Base-by-base conservation (phyloP, 2,329 filamentous ascomycete species). In the Bipolaris sorokiniana region DNA sequence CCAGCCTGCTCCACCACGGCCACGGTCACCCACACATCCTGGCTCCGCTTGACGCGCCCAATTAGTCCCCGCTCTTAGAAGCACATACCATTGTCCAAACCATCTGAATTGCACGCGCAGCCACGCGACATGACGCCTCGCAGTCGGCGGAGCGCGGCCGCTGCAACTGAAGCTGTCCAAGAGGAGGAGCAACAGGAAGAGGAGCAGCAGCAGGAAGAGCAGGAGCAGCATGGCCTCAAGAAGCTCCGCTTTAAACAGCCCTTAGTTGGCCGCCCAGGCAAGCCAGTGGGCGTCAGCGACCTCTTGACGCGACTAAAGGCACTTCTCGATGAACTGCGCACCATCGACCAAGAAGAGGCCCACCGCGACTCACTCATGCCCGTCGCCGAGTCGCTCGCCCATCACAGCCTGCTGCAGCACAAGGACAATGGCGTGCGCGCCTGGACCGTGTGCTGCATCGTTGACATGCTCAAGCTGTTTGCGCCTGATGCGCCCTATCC, bases 401-500 rank as follows among this genome's bases (percentile, higher is more conserved):
- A 88, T 62, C 87, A 89, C 59, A 92, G 95, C 70, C 82, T 99
- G 22, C 80, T 99, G 45, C 87, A 86, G 58, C 95, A 99, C 79
- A 96, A 96, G 80, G 95, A 99, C 76, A 90, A 89, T 64, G 95
- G 95, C 54, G 92, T 99, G 63, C 90, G 90, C 76, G 94, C 95
- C 23, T 97, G 90, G 81, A 86, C 91, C 31, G 88, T 92, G 41
- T 91, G 91, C 71, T 98, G 93, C 75, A 83, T 98, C 59, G 92
- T 97, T 52, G 95, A 99, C 75, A 90, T 99, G 66, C 85, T 99
- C 73, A 89, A 91, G 68, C 84, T 99, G 55, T 97, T 92, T 78
- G 95, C 95, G 26, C 95, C 95, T 0, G 89, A 98, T 82, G 95
- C 95, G 74, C 95, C 95, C 16, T 98, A 96, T 78, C 96, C 92